These are phyloP conservation scores for Dentipellis fragilis DNA, from an alignment of 768 basidiomycete species.

Conservation along the genomic window DNA sequence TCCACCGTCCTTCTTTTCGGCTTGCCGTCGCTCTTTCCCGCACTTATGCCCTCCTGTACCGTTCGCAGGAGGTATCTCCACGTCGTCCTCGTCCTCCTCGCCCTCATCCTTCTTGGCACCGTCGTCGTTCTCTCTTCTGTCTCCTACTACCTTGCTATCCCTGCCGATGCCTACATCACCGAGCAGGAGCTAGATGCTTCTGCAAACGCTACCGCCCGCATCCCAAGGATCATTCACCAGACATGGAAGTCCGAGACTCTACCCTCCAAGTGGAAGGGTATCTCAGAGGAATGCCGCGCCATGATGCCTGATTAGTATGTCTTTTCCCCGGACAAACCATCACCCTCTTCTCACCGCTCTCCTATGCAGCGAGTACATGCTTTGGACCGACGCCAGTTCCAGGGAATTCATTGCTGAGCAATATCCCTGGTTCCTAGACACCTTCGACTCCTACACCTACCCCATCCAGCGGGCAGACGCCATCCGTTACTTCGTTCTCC, in stretches of 20 bases:
- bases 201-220: conserved; percentile 56
- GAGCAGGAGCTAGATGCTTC: conserved; percentile 64
- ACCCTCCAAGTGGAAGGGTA: conserved; percentile 68
- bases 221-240: conserved; percentile 93
- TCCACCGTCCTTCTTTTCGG: conserved; percentile 6
- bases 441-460: conserved; percentile 87
- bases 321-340: background rate
- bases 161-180: conserved; percentile 65
- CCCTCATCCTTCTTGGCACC: conserved; percentile 77
- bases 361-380: conserved; percentile 73
- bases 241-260: conserved; percentile 93
- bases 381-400: conserved; percentile 93
- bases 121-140: conserved; percentile 87
- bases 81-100: conserved; percentile 45
- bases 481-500: conserved; percentile 95
- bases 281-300: conserved; percentile 78
- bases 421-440: conserved; percentile 90
- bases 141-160: conserved; percentile 81
- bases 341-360: conserved; percentile 9
- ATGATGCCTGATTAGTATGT: conserved; percentile 97
- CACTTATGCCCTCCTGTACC: conserved; percentile 12
- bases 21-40: conserved; percentile 12
- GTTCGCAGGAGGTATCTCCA: conserved; percentile 36
- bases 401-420: conserved; percentile 81
- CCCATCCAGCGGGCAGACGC: conserved; percentile 92